These are phyloP conservation scores for Penicillium taxi DNA, from an alignment of 495 filamentous ascomycete species.

Conservation along the genomic window DNA sequence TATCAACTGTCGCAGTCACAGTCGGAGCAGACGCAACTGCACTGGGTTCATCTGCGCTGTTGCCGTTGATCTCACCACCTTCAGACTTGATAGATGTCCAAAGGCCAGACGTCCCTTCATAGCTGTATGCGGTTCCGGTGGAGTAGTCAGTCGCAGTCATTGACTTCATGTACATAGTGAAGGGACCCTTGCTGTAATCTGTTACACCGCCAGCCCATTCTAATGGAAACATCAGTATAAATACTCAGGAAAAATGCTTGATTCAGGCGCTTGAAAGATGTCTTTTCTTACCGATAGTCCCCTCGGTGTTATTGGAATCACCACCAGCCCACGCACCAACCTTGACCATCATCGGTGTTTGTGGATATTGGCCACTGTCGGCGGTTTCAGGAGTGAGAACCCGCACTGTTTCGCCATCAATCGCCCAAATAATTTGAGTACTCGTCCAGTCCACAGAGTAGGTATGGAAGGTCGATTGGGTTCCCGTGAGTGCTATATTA, in stretches of 20 bases:
- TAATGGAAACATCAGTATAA: conserved; percentile 23
- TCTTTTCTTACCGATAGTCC: conserved; percentile 57
- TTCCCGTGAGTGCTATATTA: conserved; percentile 44
- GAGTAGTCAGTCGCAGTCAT: conserved; percentile 82
- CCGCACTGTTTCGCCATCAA: conserved; percentile 62
- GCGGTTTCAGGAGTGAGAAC: conserved; percentile 58
- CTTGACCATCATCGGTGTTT: conserved; percentile 78
- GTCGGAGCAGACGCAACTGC: conserved; percentile 41
- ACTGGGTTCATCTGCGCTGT: conserved; percentile 29
- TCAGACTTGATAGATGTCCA: conserved; percentile 73
- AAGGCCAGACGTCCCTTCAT: conserved; percentile 64
- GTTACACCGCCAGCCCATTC: conserved; percentile 81
- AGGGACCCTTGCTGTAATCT: conserved; percentile 73
- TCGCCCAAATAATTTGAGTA: conserved; percentile 59
- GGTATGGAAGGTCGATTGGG: conserved; percentile 59
- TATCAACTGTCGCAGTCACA: conserved; percentile 46
- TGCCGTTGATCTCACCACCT: conserved; percentile 59
- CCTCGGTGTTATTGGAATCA: conserved; percentile 51
- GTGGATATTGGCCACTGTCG: conserved; percentile 63
- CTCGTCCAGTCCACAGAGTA: conserved; percentile 82
- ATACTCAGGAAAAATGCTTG: not conserved
- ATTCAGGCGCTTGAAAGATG: not conserved
- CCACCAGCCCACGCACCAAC: conserved; percentile 85
- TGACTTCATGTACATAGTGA: conserved; percentile 72
- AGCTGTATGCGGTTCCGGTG: conserved; percentile 73